Evolutionary conservation across 345 rosid species (phyloP).

Genomic region (Euphorbia peplus): DNA sequence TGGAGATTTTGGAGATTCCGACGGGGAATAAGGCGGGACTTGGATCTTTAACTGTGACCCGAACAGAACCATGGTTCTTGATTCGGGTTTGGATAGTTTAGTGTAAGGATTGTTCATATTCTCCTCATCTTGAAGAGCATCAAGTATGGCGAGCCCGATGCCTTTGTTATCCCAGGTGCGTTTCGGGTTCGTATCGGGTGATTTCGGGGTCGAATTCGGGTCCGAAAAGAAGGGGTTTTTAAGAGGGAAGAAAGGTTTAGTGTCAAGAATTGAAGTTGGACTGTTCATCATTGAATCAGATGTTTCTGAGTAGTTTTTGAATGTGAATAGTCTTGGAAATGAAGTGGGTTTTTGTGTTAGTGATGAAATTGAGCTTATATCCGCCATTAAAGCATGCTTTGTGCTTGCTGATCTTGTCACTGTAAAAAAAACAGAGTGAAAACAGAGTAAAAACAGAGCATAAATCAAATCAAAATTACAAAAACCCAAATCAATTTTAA

Average conservation of each 20-base stretch:
- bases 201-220: conserved; percentile 28
- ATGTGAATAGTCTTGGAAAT: conserved; percentile 57
- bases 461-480: not conserved
- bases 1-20: conserved; percentile 49
- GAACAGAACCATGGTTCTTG: conserved; percentile 52
- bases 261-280: conserved; percentile 86
- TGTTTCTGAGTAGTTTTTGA: conserved; percentile 51
- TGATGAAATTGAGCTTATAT: conserved; percentile 31
- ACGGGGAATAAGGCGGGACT: conserved; percentile 48
- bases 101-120: conserved; percentile 15
- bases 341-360: conserved; percentile 44
- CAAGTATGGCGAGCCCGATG: conserved; percentile 67
- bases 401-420: conserved; percentile 23
- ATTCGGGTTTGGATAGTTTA: conserved; percentile 43
- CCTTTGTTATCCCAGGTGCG: conserved; percentile 45
- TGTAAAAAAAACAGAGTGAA: no score
- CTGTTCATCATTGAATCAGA: conserved; percentile 61
- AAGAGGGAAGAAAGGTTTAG: conserved; percentile 59
- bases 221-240: conserved; percentile 66
- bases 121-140: conserved; percentile 51
- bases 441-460: conserved; percentile 11
- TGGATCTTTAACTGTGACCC: conserved; percentile 85
- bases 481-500: no score
- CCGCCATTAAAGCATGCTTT: conserved; percentile 51
- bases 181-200: conserved; percentile 39